A percentile compares a stretch with the other conserved stretches of the same genome.
Evolutionary conservation across 2,329 filamentous ascomycete species (phyloP).

Genomic region (Fusarium sp.): DNA sequence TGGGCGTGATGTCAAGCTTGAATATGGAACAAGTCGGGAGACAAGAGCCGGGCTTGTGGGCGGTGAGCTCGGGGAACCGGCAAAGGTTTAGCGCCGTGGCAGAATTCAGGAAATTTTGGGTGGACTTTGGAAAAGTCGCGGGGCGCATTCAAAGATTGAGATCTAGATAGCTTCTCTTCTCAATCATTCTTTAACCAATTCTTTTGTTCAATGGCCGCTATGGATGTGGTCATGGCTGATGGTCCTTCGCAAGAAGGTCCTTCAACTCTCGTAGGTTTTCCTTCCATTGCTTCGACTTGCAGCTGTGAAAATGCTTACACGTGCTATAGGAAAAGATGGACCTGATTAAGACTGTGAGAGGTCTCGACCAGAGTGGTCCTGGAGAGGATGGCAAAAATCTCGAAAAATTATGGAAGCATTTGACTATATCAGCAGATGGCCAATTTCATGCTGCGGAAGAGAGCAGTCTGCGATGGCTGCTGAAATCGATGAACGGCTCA

Average conservation of each 20-base stretch:
- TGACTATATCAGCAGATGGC: slow-evolving; percentile 60
- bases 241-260: slow-evolving; percentile 1
- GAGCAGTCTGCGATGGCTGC: slow-evolving; percentile 73
- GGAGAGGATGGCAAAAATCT: slow-evolving; percentile 64
- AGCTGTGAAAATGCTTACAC: slow-evolving; percentile 40
- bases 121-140: slow-evolving; percentile 45
- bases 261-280: slow-evolving; percentile 35
- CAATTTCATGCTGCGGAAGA: slow-evolving; percentile 69
- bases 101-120: slow-evolving; percentile 65
- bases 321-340: slow-evolving; percentile 51
- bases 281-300: slow-evolving; percentile 1
- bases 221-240: slow-evolving; percentile 46
- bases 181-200: slow-evolving; percentile 21
- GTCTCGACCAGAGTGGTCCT: slow-evolving; percentile 67
- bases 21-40: slow-evolving; percentile 55
- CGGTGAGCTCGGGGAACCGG: slow-evolving; percentile 56
- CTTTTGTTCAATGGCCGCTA: slow-evolving; percentile 23
- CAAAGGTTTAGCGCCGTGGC: slow-evolving; percentile 54
- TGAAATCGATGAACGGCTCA: slow-evolving; percentile 71
- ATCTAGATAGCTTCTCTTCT: slow-evolving; percentile 36
- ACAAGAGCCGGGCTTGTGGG: slow-evolving; percentile 58
- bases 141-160: slow-evolving; percentile 42
- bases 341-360: slow-evolving; percentile 67
- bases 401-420: slow-evolving; percentile 63
- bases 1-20: slow-evolving; percentile 55